Conservation (phyloP, 331 rosid species). For the Spiraea crenata region DNA sequence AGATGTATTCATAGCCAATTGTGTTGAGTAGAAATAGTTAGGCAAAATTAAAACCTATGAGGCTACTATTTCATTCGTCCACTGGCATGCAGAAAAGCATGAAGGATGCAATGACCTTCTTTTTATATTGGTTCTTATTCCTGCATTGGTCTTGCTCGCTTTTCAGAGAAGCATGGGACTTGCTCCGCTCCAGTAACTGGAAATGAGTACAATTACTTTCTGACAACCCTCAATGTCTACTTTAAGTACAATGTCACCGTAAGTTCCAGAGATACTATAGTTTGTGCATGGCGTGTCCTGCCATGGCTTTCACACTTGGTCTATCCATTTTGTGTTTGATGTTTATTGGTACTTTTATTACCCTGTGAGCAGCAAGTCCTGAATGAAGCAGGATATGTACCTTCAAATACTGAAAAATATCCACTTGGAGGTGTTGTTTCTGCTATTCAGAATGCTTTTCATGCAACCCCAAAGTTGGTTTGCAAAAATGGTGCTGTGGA, state of each 20-base stretch:
- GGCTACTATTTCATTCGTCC: neutral
- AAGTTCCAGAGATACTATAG: conserved; percentile 36
- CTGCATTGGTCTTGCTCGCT: conserved; percentile 8
- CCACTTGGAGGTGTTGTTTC: conserved; percentile 86
- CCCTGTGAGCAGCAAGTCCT: conserved; percentile 62
- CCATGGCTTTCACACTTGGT: conserved; percentile 3
- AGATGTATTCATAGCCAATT: neutral
- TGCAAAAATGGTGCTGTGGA: conserved; percentile 64
- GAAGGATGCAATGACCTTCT: neutral
- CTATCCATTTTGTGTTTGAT: neutral
- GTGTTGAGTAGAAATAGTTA: neutral
- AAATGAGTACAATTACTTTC: conserved; percentile 77
- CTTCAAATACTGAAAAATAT: conserved; percentile 83
- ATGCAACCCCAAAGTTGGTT: conserved; percentile 53
- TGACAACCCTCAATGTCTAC: conserved; percentile 63
- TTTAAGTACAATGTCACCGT: conserved; percentile 89
- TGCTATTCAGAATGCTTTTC: conserved; percentile 93
- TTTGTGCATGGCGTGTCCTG: neutral
- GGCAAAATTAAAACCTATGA: neutral
- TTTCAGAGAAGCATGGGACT: conserved; percentile 89
- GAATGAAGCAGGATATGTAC: conserved; percentile 73
- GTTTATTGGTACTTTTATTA: conserved; percentile 3
- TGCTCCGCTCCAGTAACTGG: conserved; percentile 65
- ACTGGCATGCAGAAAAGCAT: neutral
- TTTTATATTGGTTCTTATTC: conserved; percentile 11